A percentile compares a stretch with the other conserved stretches of the same genome.
Conservation (phyloP, 768 basidiomycete genomes). For the Fomitopsis pulvina region DNA sequence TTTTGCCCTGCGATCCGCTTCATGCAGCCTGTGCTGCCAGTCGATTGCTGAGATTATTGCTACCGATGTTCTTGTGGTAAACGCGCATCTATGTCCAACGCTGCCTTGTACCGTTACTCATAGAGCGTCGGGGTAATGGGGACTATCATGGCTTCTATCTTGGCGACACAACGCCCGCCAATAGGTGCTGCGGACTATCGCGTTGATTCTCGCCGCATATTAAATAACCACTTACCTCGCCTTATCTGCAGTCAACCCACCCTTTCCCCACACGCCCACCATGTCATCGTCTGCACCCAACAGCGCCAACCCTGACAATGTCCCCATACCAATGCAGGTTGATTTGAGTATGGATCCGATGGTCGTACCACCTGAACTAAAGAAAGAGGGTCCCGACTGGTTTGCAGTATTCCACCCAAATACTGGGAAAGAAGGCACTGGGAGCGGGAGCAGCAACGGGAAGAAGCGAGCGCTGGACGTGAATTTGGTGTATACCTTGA, state of each 20-base stretch:
- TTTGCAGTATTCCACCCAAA: conserved; percentile 77
- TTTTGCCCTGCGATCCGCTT: neutral
- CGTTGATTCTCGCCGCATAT: neutral
- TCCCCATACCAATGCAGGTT: conserved; percentile 9
- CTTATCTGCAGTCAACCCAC: conserved; percentile 10
- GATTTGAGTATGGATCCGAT: conserved; percentile 31
- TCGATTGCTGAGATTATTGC: too few relatives aligned
- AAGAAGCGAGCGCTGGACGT: conserved; percentile 73
- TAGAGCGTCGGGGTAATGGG: too few relatives aligned
- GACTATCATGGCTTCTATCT: too few relatives aligned
- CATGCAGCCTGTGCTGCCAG: neutral
- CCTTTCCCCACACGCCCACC: conserved; percentile 19
- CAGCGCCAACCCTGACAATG: neutral
- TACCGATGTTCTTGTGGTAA: too few relatives aligned
- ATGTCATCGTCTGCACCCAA: conserved; percentile 8
- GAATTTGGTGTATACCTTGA: conserved; percentile 74
- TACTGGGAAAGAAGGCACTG: neutral
- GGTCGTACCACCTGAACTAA: conserved; percentile 45
- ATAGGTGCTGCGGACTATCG: too few relatives aligned
- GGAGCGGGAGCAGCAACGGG: conserved; percentile 10
- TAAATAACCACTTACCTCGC: neutral
- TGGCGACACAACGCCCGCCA: too few relatives aligned
- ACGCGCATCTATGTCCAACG: too few relatives aligned
- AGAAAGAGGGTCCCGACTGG: conserved; percentile 82
- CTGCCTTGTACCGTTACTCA: too few relatives aligned